phyloP scores from a whole-genome alignment of 179 eudicot species.

The Amaranthus tricolor region DNA sequence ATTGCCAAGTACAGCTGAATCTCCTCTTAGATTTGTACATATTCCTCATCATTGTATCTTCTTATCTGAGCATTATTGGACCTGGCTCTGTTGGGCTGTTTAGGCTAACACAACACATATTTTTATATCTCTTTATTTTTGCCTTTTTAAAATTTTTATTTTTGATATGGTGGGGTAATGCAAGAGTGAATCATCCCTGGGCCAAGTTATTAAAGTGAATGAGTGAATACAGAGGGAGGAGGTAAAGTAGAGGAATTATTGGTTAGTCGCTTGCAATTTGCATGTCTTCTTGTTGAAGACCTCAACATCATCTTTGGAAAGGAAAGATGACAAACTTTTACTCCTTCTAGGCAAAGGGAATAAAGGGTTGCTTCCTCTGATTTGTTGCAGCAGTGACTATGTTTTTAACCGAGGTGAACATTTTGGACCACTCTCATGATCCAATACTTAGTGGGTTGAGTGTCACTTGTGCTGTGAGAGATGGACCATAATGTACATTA shows the following conservation, averaged over 20 bases:
- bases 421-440: background rate
- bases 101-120: background rate
- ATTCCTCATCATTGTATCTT: background rate
- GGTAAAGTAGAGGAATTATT: conserved; percentile 11
- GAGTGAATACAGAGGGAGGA: background rate
- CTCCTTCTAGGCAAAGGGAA: conserved; percentile 31
- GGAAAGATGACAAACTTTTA: conserved; percentile 24
- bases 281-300: conserved; percentile 5
- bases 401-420: background rate
- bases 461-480: no score
- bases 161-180: background rate
- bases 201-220: background rate
- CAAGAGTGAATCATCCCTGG: conserved; percentile 18
- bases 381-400: background rate
- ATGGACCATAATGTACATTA: no score
- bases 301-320: conserved; percentile 18
- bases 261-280: background rate
- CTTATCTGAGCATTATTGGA: background rate
- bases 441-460: no score
- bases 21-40: background rate
- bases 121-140: background rate
- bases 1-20: background rate
- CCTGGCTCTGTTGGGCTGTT: conserved; percentile 6
- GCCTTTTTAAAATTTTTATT: no score
- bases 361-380: conserved; percentile 21